phyloP scores from a whole-genome alignment of 179 eudicot species.

The Gypsophila paniculata region DNA sequence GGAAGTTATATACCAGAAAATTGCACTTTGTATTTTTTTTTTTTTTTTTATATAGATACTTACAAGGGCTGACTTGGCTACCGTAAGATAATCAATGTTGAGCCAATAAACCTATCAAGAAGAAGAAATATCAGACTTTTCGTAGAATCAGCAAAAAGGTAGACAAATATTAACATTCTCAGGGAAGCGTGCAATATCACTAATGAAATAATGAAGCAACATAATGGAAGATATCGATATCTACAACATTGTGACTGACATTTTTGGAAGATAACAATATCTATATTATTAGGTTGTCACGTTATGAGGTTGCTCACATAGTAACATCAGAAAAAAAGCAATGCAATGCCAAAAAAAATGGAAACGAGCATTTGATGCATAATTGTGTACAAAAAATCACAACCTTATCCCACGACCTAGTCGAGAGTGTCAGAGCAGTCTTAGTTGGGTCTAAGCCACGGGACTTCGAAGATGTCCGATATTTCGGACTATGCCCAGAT shows the following conservation, averaged over 20 bases:
- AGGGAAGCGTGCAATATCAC: background rate
- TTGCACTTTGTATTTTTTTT: background rate
- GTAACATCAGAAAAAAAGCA: conserved; percentile 10
- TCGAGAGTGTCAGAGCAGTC: conserved; percentile 29
- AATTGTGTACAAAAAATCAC: background rate
- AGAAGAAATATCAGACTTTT: conserved; percentile 4
- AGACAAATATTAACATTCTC: conserved; percentile 1
- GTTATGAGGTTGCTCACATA: background rate
- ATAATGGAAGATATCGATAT: background rate
- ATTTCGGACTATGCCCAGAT: conserved; percentile 55
- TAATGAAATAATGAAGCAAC: conserved; percentile 5
- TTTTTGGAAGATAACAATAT: no score
- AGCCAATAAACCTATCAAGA: conserved; percentile 84
- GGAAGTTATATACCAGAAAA: background rate
- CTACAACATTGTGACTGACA: background rate
- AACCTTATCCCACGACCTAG: conserved; percentile 78
- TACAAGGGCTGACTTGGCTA: conserved; percentile 86
- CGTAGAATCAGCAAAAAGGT: background rate
- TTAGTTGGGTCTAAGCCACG: conserved; percentile 41
- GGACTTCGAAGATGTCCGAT: conserved; percentile 55
- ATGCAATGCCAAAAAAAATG: background rate
- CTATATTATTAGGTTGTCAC: conserved; percentile 2
- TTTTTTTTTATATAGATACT: conserved; percentile 31
- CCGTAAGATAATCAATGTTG: conserved; percentile 67
- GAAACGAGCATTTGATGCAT: background rate